These are phyloP conservation scores for Pseudozyma hubeiensis DNA, from an alignment of 1,284 basidiomycete genomes.

Conservation along the genomic window DNA sequence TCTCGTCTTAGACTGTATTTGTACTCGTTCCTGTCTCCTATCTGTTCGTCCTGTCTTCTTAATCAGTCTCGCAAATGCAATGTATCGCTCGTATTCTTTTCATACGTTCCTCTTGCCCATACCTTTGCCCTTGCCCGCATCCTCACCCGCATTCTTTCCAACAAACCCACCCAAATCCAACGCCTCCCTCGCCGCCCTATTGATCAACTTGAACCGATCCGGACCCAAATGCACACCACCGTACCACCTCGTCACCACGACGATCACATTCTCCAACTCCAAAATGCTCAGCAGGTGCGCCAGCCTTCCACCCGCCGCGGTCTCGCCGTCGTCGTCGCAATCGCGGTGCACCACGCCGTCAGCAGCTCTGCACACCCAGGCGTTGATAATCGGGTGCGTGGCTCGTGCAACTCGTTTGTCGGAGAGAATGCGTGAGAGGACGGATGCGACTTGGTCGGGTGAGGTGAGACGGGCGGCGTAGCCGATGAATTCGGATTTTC, in stretches of 20 bases:
- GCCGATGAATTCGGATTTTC: constrained; percentile 68
- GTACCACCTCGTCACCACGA: constrained; percentile 67
- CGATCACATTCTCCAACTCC: constrained; percentile 61
- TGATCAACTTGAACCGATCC: constrained; percentile 67
- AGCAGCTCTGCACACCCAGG: constrained; percentile 62
- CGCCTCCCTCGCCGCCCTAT: constrained; percentile 61
- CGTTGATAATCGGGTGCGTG: constrained; percentile 66
- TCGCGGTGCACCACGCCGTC: constrained; percentile 64
- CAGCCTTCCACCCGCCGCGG: constrained; percentile 67
- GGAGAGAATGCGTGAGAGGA: constrained; percentile 52
- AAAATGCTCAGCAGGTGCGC: constrained; percentile 67
- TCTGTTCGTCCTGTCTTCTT: no score
- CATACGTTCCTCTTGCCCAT: constrained; percentile 32
- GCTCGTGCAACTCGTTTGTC: constrained; percentile 63
- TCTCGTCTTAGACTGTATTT: constrained; percentile 8
- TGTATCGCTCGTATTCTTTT: background rate
- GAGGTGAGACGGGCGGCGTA: constrained; percentile 58
- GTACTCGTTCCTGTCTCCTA: background rate
- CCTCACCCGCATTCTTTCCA: constrained; percentile 20
- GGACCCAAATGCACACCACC: constrained; percentile 65
- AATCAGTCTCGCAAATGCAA: no score
- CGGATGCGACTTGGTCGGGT: constrained; percentile 58
- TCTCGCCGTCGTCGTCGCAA: constrained; percentile 68
- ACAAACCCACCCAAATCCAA: constrained; percentile 58
- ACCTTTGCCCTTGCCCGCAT: constrained; percentile 8